Base-by-base conservation (phyloP, 148 eudicot species). In the Cornus florida region DNA sequence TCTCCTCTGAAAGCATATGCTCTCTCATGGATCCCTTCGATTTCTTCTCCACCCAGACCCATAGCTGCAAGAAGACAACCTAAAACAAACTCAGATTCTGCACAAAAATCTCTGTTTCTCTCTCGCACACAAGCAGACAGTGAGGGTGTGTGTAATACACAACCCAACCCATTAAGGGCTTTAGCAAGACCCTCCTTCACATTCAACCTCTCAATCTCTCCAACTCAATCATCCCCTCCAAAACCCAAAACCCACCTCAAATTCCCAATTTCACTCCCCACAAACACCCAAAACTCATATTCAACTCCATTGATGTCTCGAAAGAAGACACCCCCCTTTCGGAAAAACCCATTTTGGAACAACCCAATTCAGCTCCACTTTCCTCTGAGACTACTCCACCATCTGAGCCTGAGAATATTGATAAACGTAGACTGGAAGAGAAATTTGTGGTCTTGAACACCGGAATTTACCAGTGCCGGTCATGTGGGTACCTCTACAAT, bases 381-480 rank as follows among this genome's bases (percentile, higher is more conserved):
- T 75, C 67, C 28, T 78, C 67, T 9, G 76, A 78, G 4, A 28
- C 28, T 28, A n/a, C 82, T 19, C 71, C 70, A 11, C 32, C 22
- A 6, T 43, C 33, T 0, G n/a, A 74, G 32, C 10, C 82, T 12
- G 80, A 84, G 7, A 53, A 35, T 0, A 20, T 89, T 23, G 92
- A 96, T 73, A 83, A 87, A 53, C 81, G 92, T 16, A 75, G 98
- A 75, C 78, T 82, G 46, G 97, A 92, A 67, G 99, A 97, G 87
- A 94, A 94, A 71, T 97, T 97, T 75, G 99, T 91, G 4, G 97
- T 94, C 14, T 85, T 97, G 67, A 97, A 97, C 73, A 97, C 98
- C 0, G 99, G 99, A 8, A 87, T 97, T 7, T 86, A 89, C 59
- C 98, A 94, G 79, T 97, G 99, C 77, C 75, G 92, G 79, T 97